phyloP scores from a whole-genome alignment of 2,329 filamentous ascomycete genomes.

The Cladosporium colombiae region DNA sequence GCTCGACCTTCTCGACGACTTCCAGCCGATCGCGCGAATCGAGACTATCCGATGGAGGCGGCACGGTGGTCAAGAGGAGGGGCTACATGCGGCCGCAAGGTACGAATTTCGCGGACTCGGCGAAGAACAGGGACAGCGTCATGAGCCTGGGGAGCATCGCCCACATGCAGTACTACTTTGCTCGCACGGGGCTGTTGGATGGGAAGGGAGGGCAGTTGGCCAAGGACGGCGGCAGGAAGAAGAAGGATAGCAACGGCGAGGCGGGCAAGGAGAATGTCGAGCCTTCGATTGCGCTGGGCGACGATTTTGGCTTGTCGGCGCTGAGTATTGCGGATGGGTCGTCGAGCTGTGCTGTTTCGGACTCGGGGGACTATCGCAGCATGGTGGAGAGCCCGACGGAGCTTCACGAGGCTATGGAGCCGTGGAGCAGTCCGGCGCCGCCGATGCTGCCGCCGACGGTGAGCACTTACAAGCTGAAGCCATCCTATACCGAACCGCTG shows the following conservation, averaged over 20 bases:
- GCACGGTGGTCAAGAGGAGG: slow-evolving; percentile 56
- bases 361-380: slow-evolving; percentile 36
- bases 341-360: slow-evolving; percentile 34
- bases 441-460: slow-evolving; percentile 94
- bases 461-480: slow-evolving; percentile 88
- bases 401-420: slow-evolving; percentile 45
- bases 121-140: slow-evolving; percentile 87
- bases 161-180: slow-evolving; percentile 98
- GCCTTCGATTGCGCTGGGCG: slow-evolving; percentile 25
- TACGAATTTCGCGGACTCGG: slow-evolving; percentile 87
- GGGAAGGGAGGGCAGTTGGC: slow-evolving; percentile 87
- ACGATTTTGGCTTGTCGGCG: slow-evolving; percentile 30
- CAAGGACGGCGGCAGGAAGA: slow-evolving; percentile 61
- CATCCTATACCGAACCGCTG: slow-evolving; percentile 78
- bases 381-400: slow-evolving; percentile 57
- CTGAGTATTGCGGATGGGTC: slow-evolving; percentile 31
- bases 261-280: slow-evolving; percentile 36
- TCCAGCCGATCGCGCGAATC: slow-evolving; percentile 43
- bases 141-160: slow-evolving; percentile 95
- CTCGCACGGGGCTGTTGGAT: slow-evolving; percentile 86
- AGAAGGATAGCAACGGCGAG: slow-evolving; percentile 14
- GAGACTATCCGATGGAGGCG: slow-evolving; percentile 55
- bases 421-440: slow-evolving; percentile 51
- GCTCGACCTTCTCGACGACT: slow-evolving; percentile 54
- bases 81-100: slow-evolving; percentile 87